Conservation (phyloP, 2,329 filamentous ascomycete genomes). For the Plectosphaerella sp. region DNA sequence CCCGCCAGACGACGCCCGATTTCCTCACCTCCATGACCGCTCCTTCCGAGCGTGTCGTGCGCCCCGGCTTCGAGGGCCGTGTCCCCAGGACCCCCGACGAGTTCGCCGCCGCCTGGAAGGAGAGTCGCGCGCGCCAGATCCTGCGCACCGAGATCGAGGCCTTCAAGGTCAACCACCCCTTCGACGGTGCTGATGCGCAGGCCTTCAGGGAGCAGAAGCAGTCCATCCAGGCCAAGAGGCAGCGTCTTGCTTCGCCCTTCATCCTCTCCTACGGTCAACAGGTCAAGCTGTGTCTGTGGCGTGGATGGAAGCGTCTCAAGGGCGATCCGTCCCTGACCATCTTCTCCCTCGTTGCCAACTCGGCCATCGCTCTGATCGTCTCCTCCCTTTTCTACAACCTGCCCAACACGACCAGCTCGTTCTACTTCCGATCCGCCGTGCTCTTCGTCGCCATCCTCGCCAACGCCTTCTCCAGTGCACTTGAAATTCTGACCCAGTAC, state of each 20-base stretch:
- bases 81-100: constrained; percentile 31
- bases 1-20: constrained; percentile 61
- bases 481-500: constrained; percentile 31
- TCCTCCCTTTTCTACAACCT: constrained; percentile 46
- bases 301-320: constrained; percentile 32
- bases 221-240: constrained; percentile 20
- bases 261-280: constrained; percentile 42
- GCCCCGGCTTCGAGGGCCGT: constrained; percentile 25
- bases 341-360: constrained; percentile 34
- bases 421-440: constrained; percentile 39
- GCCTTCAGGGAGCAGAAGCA: constrained; percentile 1
- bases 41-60: constrained; percentile 26
- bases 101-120: constrained; percentile 30
- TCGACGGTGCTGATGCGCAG: not conserved
- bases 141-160: not conserved
- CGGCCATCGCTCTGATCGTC: constrained; percentile 45
- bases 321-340: constrained; percentile 32
- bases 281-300: constrained; percentile 34
- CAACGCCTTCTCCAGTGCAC: constrained; percentile 38
- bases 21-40: constrained; percentile 56
- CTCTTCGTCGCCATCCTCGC: constrained; percentile 49
- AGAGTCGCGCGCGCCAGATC: constrained; percentile 1
- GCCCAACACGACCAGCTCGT: constrained; percentile 33
- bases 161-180: not conserved
- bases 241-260: constrained; percentile 41